A percentile compares a stretch with the other conserved stretches of the same genome.
Conservation (phyloP, 2,329 filamentous ascomycete species). For the Alternaria burnsii region DNA sequence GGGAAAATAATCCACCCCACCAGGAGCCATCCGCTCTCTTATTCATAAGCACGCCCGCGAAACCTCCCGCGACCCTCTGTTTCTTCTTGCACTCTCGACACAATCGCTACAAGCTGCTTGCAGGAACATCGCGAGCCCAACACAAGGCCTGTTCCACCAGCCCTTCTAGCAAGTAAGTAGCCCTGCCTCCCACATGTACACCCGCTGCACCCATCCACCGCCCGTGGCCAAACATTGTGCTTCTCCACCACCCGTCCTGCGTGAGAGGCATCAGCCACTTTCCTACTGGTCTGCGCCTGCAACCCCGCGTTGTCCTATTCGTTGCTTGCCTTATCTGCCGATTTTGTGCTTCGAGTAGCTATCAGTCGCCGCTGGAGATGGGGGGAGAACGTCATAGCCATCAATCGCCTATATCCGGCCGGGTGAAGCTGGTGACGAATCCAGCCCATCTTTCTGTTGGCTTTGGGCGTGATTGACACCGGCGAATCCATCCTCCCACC, state of each 20-base stretch:
- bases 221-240: slow-evolving; percentile 21
- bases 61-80: slow-evolving; percentile 29
- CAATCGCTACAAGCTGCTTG: slow-evolving; percentile 41
- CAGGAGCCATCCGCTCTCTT: slow-evolving; percentile 34
- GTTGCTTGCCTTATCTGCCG: slow-evolving; percentile 45
- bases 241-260: slow-evolving; percentile 27
- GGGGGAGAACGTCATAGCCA: slow-evolving; percentile 36
- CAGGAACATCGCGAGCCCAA: slow-evolving; percentile 39
- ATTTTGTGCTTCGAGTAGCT: slow-evolving; percentile 33
- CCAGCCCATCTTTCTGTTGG: slow-evolving; percentile 22
- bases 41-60: slow-evolving; percentile 49
- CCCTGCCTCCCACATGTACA: slow-evolving; percentile 22
- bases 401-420: slow-evolving; percentile 26
- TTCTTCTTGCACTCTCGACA: slow-evolving; percentile 22
- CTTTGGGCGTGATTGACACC: slow-evolving; percentile 19
- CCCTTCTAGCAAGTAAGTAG: slow-evolving; percentile 42
- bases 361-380: slow-evolving; percentile 33
- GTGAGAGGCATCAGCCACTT: slow-evolving; percentile 36
- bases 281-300: slow-evolving; percentile 16
- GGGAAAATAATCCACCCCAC: slow-evolving; percentile 48
- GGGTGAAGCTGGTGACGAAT: slow-evolving; percentile 31
- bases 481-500: slow-evolving; percentile 16
- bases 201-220: slow-evolving; percentile 24
- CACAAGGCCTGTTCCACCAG: slow-evolving; percentile 35
- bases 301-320: slow-evolving; percentile 47